Base-by-base conservation (phyloP, 345 rosid species). In the Gossypium stocksii region DNA sequence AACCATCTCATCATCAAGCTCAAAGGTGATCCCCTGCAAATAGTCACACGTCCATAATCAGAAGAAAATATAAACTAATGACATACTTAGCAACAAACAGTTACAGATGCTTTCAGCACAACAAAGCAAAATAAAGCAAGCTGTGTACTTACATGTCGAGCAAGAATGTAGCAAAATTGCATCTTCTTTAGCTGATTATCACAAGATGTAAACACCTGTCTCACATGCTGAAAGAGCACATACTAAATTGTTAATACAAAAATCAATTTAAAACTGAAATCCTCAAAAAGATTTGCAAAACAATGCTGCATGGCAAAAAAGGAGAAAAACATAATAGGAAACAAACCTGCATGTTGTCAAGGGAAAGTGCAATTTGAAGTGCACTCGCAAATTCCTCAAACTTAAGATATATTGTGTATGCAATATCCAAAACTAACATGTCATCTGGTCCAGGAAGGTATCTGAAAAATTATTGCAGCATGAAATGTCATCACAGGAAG, bases 391-490 rank as follows among this genome's bases (percentile, higher is more conserved):
- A 87, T 70, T 92, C 93, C 82, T 78, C 86, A 73, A 85, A 94
- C 78, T 89, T 92, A 62, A 87, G 78, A 83, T 92, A 89, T 82
- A 92, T 88, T 93, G 81, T 75, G 82, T 89, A 91, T 8, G 97
- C 92, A 75, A 90, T 87, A 80, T 91, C 93, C 43, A 88, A 81
- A 76, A 91, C 97, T 53, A 86, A 51, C 83, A 77, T 71, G 85
- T 92, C 98, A 85, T 92, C 97, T 76, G 97, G 97, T 66, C 97
- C 92, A 68, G 97, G 97, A 70, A 90, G 91, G 78, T 87, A 92
- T 83, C 98, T 94, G 86, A 73, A 80, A 29, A 58, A 22, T 65
- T 57, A 66, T 71, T 62, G 75, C 29, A 82, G 51, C 8, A 63
- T 20, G 64, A 78, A 82, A 80, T 46, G 51, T 69, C 72, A 73